Percentiles rank a stretch among this genome's conserved stretches.
These are phyloP conservation scores for Phytopythium boreale DNA, from an alignment of 352 stramenopile genomes.

Conservation along the genomic window DNA sequence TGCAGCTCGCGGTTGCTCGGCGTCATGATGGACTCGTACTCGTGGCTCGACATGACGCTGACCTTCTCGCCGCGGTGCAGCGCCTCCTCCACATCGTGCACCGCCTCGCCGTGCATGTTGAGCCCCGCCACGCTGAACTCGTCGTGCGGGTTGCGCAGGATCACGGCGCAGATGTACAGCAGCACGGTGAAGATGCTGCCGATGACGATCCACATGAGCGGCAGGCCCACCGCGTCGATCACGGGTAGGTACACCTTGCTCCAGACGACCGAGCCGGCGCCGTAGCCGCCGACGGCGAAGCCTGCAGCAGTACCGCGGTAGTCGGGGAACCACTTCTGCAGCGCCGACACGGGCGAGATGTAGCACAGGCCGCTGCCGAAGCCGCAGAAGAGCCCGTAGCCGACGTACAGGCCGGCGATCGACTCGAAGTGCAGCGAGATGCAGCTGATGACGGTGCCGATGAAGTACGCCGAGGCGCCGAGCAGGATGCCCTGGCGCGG, in stretches of 20 bases:
- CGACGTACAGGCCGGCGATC: slow-evolving; percentile 49
- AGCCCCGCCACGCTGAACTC: slow-evolving; percentile 49
- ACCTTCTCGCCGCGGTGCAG: slow-evolving; percentile 17
- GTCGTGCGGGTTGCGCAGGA: slow-evolving; percentile 46
- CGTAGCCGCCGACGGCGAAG: slow-evolving; percentile 65
- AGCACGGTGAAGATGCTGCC: slow-evolving; percentile 34
- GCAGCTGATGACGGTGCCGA: slow-evolving; percentile 39
- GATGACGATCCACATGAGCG: slow-evolving; percentile 46
- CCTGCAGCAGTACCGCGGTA: slow-evolving; percentile 61
- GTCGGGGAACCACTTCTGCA: slow-evolving; percentile 78
- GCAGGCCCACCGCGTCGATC: slow-evolving; percentile 45
- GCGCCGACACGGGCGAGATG: slow-evolving; percentile 61
- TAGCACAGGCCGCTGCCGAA: slow-evolving; percentile 75
- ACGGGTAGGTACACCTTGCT: slow-evolving; percentile 58
- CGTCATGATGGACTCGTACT: slow-evolving; percentile 42
- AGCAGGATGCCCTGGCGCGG: slow-evolving; percentile 48
- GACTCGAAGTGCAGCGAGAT: slow-evolving; percentile 43
- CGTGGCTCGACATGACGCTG: slow-evolving; percentile 23
- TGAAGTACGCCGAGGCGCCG: slow-evolving; percentile 43
- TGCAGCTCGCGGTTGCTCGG: slow-evolving; percentile 21
- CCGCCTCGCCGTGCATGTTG: slow-evolving; percentile 58
- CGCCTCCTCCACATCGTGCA: slow-evolving; percentile 23
- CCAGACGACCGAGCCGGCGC: slow-evolving; percentile 56
- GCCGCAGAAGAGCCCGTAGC: slow-evolving; percentile 60
- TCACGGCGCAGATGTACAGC: slow-evolving; percentile 45